phyloP scores from a whole-genome alignment of 768 basidiomycete genomes.

The Peribolospora baueri region DNA sequence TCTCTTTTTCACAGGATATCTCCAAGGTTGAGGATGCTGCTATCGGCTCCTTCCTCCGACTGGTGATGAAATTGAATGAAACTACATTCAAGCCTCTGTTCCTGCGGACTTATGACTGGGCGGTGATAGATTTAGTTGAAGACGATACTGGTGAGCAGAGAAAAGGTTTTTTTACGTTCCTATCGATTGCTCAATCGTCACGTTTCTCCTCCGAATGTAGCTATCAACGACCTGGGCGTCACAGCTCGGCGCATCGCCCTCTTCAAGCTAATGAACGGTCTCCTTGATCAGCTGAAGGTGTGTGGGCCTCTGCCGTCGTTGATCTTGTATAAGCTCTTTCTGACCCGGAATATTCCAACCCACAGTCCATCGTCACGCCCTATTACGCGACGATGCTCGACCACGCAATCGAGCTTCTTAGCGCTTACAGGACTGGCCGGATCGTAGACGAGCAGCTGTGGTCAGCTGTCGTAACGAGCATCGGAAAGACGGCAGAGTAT shows the following conservation, averaged over 20 bases:
- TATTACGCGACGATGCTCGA: slow-evolving; percentile 59
- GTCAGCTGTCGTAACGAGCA: slow-evolving; percentile 33
- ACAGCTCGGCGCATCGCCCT: slow-evolving; percentile 40
- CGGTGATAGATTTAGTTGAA: slow-evolving; percentile 30
- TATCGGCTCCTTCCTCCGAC: slow-evolving; percentile 55
- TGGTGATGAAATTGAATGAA: slow-evolving; percentile 82
- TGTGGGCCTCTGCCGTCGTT: slow-evolving; percentile 4
- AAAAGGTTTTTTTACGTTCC: neutral
- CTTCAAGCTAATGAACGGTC: slow-evolving; percentile 41
- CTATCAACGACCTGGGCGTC: slow-evolving; percentile 17
- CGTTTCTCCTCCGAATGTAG: neutral
- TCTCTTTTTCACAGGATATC: neutral
- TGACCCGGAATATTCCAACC: neutral
- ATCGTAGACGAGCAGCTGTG: slow-evolving; percentile 31
- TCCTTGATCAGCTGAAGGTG: slow-evolving; percentile 78
- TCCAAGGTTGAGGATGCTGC: slow-evolving; percentile 20
- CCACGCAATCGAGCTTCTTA: slow-evolving; percentile 39
- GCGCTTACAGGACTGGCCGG: slow-evolving; percentile 23
- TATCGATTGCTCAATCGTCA: neutral
- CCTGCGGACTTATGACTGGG: slow-evolving; percentile 84
- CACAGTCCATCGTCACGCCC: slow-evolving; percentile 60
- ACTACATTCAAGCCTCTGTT: slow-evolving; percentile 73
- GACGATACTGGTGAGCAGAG: slow-evolving; percentile 20
- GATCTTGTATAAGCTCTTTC: neutral
- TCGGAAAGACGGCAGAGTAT: slow-evolving; percentile 43